Evolutionary conservation across 73 alveolate species (phyloP).

Genomic region (Paramecium sexaurelia): DNA sequence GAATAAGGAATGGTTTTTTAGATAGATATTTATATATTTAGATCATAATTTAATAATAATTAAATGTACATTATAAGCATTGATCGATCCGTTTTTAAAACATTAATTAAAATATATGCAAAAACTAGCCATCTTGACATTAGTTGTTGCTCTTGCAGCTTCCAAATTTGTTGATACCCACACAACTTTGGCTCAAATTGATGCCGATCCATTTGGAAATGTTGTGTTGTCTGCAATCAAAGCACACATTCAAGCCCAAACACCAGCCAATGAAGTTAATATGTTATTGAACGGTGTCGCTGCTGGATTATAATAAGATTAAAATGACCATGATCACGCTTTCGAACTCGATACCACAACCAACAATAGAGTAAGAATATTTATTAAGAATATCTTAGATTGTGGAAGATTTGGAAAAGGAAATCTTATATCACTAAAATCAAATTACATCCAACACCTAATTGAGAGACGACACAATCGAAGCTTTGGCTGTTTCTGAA

Average conservation of each 20-base stretch:
- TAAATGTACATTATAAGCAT: constrained; percentile 28
- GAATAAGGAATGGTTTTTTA: not conserved
- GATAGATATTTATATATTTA: not conserved
- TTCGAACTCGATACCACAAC: not conserved
- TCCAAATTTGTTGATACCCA: constrained; percentile 28
- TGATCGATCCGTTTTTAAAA: constrained; percentile 31
- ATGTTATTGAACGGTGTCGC: constrained; percentile 53
- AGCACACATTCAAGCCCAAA: constrained; percentile 46
- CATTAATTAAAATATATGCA: constrained; percentile 50
- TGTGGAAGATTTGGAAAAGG: constrained; percentile 39
- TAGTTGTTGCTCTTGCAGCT: constrained; percentile 57
- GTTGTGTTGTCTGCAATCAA: constrained; percentile 59
- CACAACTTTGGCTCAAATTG: constrained; percentile 55
- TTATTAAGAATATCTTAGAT: not conserved
- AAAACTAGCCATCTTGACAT: constrained; percentile 51
- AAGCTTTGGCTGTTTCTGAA: constrained; percentile 53
- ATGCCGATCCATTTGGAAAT: constrained; percentile 59
- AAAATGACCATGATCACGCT: constrained; percentile 39
- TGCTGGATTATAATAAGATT: constrained; percentile 44
- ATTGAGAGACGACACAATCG: constrained; percentile 58
- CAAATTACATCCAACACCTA: constrained; percentile 28
- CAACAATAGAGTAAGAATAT: not conserved
- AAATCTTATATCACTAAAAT: constrained; percentile 24
- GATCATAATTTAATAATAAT: not conserved
- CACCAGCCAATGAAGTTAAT: constrained; percentile 58